phyloP scores from a whole-genome alignment of 768 basidiomycete species.

The Coprinopsis sp. region DNA sequence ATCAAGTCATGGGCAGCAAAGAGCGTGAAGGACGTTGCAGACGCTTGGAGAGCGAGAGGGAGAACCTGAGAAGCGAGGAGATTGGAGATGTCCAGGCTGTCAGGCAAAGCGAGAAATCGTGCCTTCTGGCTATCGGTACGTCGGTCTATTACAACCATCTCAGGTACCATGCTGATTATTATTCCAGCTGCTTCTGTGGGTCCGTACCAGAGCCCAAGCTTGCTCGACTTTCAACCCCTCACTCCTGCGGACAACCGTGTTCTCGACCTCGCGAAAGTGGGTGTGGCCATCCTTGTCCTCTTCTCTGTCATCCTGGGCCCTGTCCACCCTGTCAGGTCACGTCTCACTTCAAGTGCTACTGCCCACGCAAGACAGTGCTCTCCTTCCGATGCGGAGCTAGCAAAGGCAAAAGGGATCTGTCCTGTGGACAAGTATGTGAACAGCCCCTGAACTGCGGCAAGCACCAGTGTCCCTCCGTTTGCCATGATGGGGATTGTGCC shows the following conservation, averaged over 20 bases:
- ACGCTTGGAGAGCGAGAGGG: conserved; percentile 72
- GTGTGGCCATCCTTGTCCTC: conserved; percentile 81
- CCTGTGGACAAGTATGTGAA: conserved; percentile 42
- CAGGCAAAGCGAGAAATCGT: conserved; percentile 69
- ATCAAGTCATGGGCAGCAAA: conserved; percentile 85
- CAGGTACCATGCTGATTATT: conserved; percentile 1
- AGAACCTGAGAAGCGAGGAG: conserved; percentile 54
- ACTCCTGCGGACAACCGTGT: conserved; percentile 73
- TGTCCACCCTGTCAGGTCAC: conserved; percentile 92
- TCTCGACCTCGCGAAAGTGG: conserved; percentile 48
- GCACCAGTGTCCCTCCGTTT: conserved; percentile 63
- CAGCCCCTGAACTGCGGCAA: conserved; percentile 60
- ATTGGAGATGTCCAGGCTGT: conserved; percentile 95
- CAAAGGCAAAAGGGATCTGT: conserved; percentile 26
- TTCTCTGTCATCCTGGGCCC: conserved; percentile 91
- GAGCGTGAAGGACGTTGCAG: conserved; percentile 66
- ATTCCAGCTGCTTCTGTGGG: conserved; percentile 77
- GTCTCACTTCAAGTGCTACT: conserved; percentile 73
- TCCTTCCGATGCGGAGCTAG: conserved; percentile 53
- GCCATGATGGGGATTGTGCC: conserved; percentile 75
- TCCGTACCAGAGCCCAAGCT: conserved; percentile 69
- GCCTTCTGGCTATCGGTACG: conserved; percentile 64
- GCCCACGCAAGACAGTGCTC: conserved; percentile 55
- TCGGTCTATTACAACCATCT: conserved; percentile 6
- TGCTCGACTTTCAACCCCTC: conserved; percentile 64